Evolutionary conservation across 345 rosid species (phyloP).

Genomic region (Leavenworthia alabamica): DNA sequence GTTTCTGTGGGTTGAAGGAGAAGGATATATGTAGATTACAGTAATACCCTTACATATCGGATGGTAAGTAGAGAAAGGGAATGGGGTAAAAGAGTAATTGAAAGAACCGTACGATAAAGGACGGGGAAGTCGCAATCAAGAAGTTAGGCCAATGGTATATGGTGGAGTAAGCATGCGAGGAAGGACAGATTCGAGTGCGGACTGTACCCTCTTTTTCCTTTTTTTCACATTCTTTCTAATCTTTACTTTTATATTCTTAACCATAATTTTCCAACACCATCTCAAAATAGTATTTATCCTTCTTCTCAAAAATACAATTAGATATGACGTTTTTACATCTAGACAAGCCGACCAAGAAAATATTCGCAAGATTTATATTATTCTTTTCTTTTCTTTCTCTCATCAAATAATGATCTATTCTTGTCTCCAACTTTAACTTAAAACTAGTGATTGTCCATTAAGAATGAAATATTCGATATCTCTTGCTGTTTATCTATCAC

Average conservation of each 20-base stretch:
- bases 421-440: background rate
- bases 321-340: background rate
- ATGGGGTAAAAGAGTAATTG: background rate
- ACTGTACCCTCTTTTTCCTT: conserved; percentile 13
- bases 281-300: conserved; percentile 1
- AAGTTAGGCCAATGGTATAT: conserved; percentile 29
- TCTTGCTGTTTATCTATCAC: background rate
- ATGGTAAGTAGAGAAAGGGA: background rate
- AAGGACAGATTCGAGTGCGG: conserved; percentile 34
- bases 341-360: conserved; percentile 6
- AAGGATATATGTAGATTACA: background rate
- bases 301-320: background rate
- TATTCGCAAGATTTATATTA: background rate
- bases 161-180: conserved; percentile 38
- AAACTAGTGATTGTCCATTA: conserved; percentile 19
- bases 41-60: background rate
- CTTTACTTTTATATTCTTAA: background rate
- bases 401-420: conserved; percentile 4
- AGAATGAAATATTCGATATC: conserved; percentile 10
- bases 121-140: conserved; percentile 19
- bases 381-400: background rate
- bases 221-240: background rate
- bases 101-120: conserved; percentile 29
- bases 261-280: background rate
- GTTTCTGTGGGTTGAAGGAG: conserved; percentile 1